Evolutionary conservation across 345 rosid genomes (phyloP).

Genomic region (Anacardium occidentale): DNA sequence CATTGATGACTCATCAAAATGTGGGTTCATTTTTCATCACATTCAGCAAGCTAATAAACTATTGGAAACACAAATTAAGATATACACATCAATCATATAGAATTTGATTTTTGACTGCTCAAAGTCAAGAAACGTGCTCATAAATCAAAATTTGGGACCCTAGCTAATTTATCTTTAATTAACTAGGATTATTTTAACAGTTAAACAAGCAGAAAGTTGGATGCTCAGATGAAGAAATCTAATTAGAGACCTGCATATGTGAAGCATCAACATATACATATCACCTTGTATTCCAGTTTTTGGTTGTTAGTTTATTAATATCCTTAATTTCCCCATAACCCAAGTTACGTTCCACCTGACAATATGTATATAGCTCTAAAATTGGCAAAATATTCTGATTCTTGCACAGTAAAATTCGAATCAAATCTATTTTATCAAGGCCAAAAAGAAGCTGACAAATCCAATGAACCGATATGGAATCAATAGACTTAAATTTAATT

Average conservation of each 20-base stretch:
- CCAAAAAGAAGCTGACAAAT: background rate
- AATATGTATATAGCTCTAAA: background rate
- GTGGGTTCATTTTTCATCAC: background rate
- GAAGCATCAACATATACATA: background rate
- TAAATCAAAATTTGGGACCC: background rate
- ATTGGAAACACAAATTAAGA: background rate
- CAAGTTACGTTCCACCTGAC: background rate
- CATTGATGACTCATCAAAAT: background rate
- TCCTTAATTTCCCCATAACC: background rate
- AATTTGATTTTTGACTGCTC: background rate
- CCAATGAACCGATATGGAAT: background rate
- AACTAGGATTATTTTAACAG: background rate
- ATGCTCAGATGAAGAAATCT: slow-evolving; percentile 1
- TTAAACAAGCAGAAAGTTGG: background rate
- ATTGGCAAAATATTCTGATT: slow-evolving; percentile 7
- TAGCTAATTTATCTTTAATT: too few relatives aligned
- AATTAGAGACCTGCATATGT: background rate
- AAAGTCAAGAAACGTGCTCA: background rate
- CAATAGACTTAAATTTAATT: background rate
- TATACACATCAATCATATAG: background rate
- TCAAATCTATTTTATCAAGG: slow-evolving; percentile 15
- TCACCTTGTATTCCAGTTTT: background rate
- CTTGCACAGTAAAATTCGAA: slow-evolving; percentile 2
- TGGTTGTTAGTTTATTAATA: background rate
- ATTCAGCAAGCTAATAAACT: background rate